Evolutionary conservation across 495 filamentous ascomycete species (phyloP).

Genomic region (Penicillium roqueforti): DNA sequence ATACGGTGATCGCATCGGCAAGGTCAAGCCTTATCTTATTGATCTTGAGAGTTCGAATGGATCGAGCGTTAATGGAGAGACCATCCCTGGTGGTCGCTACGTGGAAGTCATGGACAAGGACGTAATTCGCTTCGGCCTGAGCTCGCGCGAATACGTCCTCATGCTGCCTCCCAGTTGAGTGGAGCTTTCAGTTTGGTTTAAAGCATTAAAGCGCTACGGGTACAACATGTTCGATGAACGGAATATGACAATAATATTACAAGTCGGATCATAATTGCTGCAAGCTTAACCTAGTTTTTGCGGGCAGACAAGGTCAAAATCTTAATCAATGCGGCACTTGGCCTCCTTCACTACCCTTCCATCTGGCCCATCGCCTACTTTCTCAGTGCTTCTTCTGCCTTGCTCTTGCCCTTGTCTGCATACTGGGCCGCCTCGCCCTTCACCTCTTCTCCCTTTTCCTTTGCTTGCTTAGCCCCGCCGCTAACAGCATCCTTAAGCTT

Average conservation of each 20-base stretch:
- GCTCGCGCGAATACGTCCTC: constrained; percentile 80
- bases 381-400: constrained; percentile 36
- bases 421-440: constrained; percentile 40
- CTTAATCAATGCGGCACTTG: constrained; percentile 25
- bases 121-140: constrained; percentile 80
- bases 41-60: constrained; percentile 95
- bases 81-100: constrained; percentile 69
- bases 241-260: constrained; percentile 5
- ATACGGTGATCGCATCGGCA: constrained; percentile 74
- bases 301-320: background rate
- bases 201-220: background rate
- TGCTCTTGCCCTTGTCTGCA: constrained; percentile 41
- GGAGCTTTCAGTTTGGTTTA: background rate
- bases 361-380: constrained; percentile 35
- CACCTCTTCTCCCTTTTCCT: constrained; percentile 31
- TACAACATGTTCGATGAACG: background rate
- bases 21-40: constrained; percentile 85
- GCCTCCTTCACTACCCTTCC: constrained; percentile 40
- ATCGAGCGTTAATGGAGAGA: constrained; percentile 73
- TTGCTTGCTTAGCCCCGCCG: constrained; percentile 27
- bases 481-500: constrained; percentile 41
- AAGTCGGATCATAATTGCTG: constrained; percentile 4
- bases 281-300: background rate
- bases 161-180: constrained; percentile 52
- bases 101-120: constrained; percentile 86